A percentile compares a stretch with the other conserved stretches of the same genome.
Evolutionary conservation across 2,329 filamentous ascomycete species (phyloP).

Genomic region (Penicillium sclerotiorum): DNA sequence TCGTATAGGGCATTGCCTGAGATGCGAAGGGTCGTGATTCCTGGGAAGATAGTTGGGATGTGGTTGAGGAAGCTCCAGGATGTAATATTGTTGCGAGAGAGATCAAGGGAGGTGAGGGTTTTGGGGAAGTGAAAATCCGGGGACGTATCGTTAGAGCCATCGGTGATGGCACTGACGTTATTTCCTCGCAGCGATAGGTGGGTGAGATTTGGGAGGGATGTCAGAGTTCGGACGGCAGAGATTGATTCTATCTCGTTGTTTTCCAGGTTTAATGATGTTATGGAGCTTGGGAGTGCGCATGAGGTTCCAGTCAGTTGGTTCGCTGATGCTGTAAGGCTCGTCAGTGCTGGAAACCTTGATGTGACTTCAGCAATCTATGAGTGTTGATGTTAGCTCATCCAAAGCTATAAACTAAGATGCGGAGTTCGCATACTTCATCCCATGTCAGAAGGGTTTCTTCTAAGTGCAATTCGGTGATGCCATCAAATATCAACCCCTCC

Average conservation of each 20-base stretch:
- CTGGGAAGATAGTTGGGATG: slow-evolving; percentile 69
- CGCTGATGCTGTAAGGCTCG: slow-evolving; percentile 37
- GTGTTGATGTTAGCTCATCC: slow-evolving; percentile 4
- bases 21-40: slow-evolving; percentile 73
- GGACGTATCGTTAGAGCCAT: slow-evolving; percentile 34
- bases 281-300: slow-evolving; percentile 31
- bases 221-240: slow-evolving; percentile 50
- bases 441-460: slow-evolving; percentile 69
- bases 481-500: slow-evolving; percentile 48
- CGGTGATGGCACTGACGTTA: slow-evolving; percentile 57
- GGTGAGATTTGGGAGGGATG: slow-evolving; percentile 54
- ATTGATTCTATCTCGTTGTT: slow-evolving; percentile 47
- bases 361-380: slow-evolving; percentile 38
- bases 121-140: slow-evolving; percentile 54
- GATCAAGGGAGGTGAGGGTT: slow-evolving; percentile 66
- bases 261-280: slow-evolving; percentile 54
- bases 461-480: slow-evolving; percentile 64
- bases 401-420: too few species aligned
- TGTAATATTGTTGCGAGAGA: slow-evolving; percentile 71
- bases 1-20: slow-evolving; percentile 85
- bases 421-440: slow-evolving; percentile 65
- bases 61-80: slow-evolving; percentile 75
- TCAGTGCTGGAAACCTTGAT: slow-evolving; percentile 38
- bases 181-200: slow-evolving; percentile 72
- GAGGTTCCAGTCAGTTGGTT: slow-evolving; percentile 40